Evolutionary conservation across 192 early-diverging fungal species (phyloP), one percentile per base, ranked within the genome.

Genomic region (Backusella mclennaniae): DNA sequence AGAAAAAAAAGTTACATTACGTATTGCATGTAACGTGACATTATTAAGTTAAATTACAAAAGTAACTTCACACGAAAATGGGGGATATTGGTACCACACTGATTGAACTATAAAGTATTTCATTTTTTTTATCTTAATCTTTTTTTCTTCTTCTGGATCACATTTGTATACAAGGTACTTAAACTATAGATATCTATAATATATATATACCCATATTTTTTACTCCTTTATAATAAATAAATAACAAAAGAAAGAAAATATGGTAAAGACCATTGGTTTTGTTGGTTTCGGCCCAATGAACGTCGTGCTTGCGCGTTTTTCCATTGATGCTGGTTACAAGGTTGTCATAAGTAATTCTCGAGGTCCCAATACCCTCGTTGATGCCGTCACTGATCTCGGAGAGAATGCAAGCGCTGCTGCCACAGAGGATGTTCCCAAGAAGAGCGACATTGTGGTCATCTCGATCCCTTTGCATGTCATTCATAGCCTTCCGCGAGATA

Each of bases 31-130:
- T 49, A 49, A 21, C 46, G 19, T 49, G 46, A 49, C 19, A 49
- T 17, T 49, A 49, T 49, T n/a, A 49, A 49, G n/a, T n/a, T 49
- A 49, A 49, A n/a, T 49, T n/a, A 49, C 19, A 49, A 49, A n/a
- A 49, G 46, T n/a, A 49, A 49, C 53, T 59, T 59, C 21, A 59
- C 56, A 63, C 56, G 56, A 63, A 63, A 17, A 49, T 49, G n/a
- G 1, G 0, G 12, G 21, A 26, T 4, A 63, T 1, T 59, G 23
- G 53, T 59, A 26, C 11, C 21, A 59, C 23, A 59, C 8, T 29
- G 23, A 63, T 12, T 14, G 23, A 26, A 26, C 3, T 63, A 29
- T 26, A 63, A 63, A 3, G 26, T 4, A 21, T 5, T 59, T 26
- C 11, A 23, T 26, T 59, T 63, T 63, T 11, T 59, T 3, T 26